Base-by-base conservation (phyloP, 2,329 filamentous ascomycete genomes). In the Geoglossum cookeanum region DNA sequence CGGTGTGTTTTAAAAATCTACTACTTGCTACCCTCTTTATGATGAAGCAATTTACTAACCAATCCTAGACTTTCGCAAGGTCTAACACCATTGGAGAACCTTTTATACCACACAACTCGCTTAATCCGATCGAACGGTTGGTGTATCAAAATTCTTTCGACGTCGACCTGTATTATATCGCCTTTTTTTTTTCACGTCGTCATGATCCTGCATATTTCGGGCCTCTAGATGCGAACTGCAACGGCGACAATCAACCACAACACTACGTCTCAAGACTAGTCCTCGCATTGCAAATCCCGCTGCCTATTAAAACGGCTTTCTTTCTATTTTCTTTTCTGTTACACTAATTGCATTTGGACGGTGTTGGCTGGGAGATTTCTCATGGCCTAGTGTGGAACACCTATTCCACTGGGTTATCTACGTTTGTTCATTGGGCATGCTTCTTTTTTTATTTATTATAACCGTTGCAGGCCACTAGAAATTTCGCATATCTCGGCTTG, bases 31-130 rank as follows among this genome's bases (percentile, higher is more conserved):
- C 6, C 4, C 11, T 15, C 11, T 8, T 22, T 29, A 9, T 27
- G 11, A 33, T 11, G 4, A 57, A n/a, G 15, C 4, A 11, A 55
- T 52, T 22, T 22, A 22, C 22, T 66, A 62, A 66, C 63, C 59
- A 33, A 49, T 59, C n/a, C 49, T 63, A 79, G 78, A 81, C 67
- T 81, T 81, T 75, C 76, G 78, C 68, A 81, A 81, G 69, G 76
- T 78, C 58, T 81, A 71, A 74, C 44, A 13, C 48, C 15, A 32
- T 42, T 13, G 27, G 27, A 51, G 27, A 32, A 4, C 3, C 33
- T 27, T 53, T n/a, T 17, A 37, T 35, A 33, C 22, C 4, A 32
- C 17, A n/a, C 8, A 35, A 37, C 15, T n/a, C 13, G 17, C 49
- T 37, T 45, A 27, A 49, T 45, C 52, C 51, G 15, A 17, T 13